These are phyloP conservation scores for Apostasia shenzhenica DNA, from an alignment of 106 monocot species.

Conservation along the genomic window DNA sequence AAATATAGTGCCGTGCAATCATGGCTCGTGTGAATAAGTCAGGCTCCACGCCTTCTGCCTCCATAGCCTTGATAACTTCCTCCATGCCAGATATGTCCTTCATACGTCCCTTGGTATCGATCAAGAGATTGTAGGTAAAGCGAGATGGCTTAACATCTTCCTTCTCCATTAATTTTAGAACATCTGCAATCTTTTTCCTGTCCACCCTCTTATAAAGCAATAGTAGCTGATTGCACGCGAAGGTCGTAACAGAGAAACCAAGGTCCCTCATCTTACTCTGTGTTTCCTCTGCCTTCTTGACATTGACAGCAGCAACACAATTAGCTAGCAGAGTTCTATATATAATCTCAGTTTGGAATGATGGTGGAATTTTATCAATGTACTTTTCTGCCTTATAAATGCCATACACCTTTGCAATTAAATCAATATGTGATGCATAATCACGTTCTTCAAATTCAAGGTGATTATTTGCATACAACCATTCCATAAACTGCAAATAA, in stretches of 20 bases:
- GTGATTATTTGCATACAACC: slow-evolving; percentile 53
- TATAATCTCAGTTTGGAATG: slow-evolving; percentile 44
- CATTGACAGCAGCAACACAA: slow-evolving; percentile 42
- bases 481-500: slow-evolving; percentile 59
- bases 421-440: slow-evolving; percentile 61
- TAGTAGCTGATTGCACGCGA: slow-evolving; percentile 80
- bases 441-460: slow-evolving; percentile 59
- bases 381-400: slow-evolving; percentile 57
- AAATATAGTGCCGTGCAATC: slow-evolving; percentile 59
- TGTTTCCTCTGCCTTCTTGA: slow-evolving; percentile 66
- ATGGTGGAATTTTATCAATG: slow-evolving; percentile 57
- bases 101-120: slow-evolving; percentile 65
- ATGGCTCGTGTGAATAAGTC: slow-evolving; percentile 30
- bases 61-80: slow-evolving; percentile 63
- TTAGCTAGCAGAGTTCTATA: slow-evolving; percentile 78
- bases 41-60: slow-evolving; percentile 57
- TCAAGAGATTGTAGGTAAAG: slow-evolving; percentile 76
- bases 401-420: slow-evolving; percentile 62
- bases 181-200: slow-evolving; percentile 71
- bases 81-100: slow-evolving; percentile 80
- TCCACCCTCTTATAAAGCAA: slow-evolving; percentile 78
- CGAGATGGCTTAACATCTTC: slow-evolving; percentile 68
- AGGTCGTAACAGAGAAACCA: slow-evolving; percentile 42
- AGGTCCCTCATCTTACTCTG: slow-evolving; percentile 76
- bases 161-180: slow-evolving; percentile 82